These are phyloP conservation scores for Syzygium syzygioides DNA, from an alignment of 441 rosid genomes.

Conservation along the genomic window DNA sequence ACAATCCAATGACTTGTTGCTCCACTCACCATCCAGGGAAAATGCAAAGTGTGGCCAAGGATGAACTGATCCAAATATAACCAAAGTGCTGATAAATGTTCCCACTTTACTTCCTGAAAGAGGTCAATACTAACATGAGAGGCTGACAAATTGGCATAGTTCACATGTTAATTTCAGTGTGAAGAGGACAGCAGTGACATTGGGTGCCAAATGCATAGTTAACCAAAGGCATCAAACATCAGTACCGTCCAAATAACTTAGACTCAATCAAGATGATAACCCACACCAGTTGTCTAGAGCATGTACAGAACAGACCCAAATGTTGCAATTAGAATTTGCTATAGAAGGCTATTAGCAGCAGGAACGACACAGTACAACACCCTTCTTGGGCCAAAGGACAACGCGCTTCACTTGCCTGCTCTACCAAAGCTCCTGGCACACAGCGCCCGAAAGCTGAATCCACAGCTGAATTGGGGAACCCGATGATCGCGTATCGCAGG, in stretches of 20 bases:
- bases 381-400: neutral
- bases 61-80: slow-evolving; percentile 21
- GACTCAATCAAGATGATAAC: neutral
- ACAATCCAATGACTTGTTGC: neutral
- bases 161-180: neutral
- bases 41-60: slow-evolving; percentile 12
- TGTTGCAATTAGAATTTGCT: neutral
- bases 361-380: neutral
- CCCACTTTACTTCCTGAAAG: slow-evolving; percentile 27
- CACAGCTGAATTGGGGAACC: slow-evolving; percentile 3
- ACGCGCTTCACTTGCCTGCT: slow-evolving; percentile 20
- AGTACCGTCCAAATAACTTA: neutral
- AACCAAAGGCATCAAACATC: neutral
- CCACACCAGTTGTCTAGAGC: neutral
- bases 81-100: slow-evolving; percentile 20
- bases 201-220: neutral
- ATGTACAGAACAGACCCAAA: neutral
- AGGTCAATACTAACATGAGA: neutral
- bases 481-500: neutral
- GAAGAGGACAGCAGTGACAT: neutral
- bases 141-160: neutral
- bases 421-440: slow-evolving; percentile 2
- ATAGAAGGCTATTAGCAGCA: neutral
- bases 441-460: neutral
- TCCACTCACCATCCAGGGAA: slow-evolving; percentile 40